Evolutionary conservation across 495 filamentous ascomycete genomes (phyloP), one percentile per base, ranked within the genome.

Genomic region (Tuber microsphaerosporum): DNA sequence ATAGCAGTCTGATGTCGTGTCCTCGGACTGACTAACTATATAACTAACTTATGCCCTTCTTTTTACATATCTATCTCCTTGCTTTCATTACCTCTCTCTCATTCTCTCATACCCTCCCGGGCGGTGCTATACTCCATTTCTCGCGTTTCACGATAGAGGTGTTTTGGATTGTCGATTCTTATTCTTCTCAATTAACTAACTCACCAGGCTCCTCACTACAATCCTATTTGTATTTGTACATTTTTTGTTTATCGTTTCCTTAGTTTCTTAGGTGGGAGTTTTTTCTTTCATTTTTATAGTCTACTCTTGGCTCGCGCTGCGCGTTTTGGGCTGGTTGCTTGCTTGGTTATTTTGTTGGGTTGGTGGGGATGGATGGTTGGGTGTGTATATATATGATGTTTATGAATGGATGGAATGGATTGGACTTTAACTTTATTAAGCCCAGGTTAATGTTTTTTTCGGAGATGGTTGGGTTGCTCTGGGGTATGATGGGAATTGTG

Each of bases 231-330:
- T 61, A 72, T 34, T 43, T 42, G 61, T 69, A 78, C 26, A 73
- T 37, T 46, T 43, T 39, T 12, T 12, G n/a, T 37, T 75, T 75
- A 75, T 76, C 43, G 69, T 79, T 61, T 79, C 41, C 74, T 72
- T 26, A 26, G 51, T 48, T 71, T 74, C 26, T 69, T 61, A 46
- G 61, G 69, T 73, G 51, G 61, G 20, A 51, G 51, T 65, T 71
- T 72, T 37, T 37, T 37, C 2, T 73, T 43, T 71, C 73, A 41
- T 42, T 75, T 41, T 61, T 75, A 26, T 69, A 7, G 69, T 77
- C 20, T 37, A 70, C 56, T 48, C 72, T 71, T 43, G 68, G 75
- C 56, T 31, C 56, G 5, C 56, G 56, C 56, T 34, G 56, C 17
- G 56, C 56, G 56, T 34, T 34, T 34, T 65, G 56, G 56, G 56